Base-by-base conservation (phyloP, 768 basidiomycete species). In the Tricholoma furcatifolium region DNA sequence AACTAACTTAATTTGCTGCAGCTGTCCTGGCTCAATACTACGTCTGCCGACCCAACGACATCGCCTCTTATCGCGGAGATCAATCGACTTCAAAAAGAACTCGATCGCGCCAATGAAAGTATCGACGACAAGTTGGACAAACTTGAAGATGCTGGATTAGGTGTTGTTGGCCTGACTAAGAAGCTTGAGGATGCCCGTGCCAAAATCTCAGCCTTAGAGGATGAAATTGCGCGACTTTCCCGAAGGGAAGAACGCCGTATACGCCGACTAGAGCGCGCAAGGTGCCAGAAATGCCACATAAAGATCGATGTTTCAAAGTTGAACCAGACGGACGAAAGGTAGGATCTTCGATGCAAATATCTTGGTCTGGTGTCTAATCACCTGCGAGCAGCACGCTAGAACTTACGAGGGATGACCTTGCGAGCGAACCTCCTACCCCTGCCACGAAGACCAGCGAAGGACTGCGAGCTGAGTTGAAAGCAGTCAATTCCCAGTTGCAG, bases 71-170 rank as follows among this genome's bases (percentile, higher is more conserved):
- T 91, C n/a, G 70, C 76, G 1, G 88, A 93, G 65, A 88, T 93
- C 45, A 76, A 74, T 46, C 80, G 86, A 20, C 72, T 94, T 34
- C 87, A 93, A 60, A 74, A 73, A 15, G 86, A 93, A 59, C 83
- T 94, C 23, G 86, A 88, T 56, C 76, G 65, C 2, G 92, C 91
- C 9, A 93, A 95, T 63, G 84, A 87, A 32, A 87, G 81, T 60
- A 89, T 95, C 49, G 93, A 95, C 60, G 86, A 92, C 62, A 93
- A 94, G 66, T 76, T 95, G 14, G 91, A 92, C 64, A 83, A 86
- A 47, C 83, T 95, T 2, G 88, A 91, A 62, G 85, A 92, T 51
- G 85, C 87, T 0, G 91, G 91, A 4, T 67, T 87, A 12, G 89
- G 83, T 24, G 85, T 85, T 38, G 82, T 93, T 41, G 82, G 80